Evolutionary conservation across 2,329 filamentous ascomycete genomes (phyloP).

Genomic region (Colletotrichum gloeosporioides): DNA sequence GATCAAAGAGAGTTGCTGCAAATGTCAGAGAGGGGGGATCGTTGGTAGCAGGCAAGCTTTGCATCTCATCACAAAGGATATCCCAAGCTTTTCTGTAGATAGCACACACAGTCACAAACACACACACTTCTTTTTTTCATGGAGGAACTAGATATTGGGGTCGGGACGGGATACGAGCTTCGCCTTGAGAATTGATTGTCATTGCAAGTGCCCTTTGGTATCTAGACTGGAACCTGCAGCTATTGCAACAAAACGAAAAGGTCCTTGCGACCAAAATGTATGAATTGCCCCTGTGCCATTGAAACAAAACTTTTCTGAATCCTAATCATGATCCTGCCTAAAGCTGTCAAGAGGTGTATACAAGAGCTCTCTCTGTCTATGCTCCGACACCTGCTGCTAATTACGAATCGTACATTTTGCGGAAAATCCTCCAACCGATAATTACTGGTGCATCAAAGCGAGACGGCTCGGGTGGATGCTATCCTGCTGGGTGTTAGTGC

Average conservation of each 20-base stretch:
- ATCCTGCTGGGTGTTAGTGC: slow-evolving; percentile 30
- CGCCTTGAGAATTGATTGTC: slow-evolving; percentile 19
- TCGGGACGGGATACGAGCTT: slow-evolving; percentile 8
- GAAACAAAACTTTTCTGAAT: not conserved
- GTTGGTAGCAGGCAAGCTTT: slow-evolving; percentile 20
- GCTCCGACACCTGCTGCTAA: not conserved
- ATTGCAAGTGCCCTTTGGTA: slow-evolving; percentile 10
- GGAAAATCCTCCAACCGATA: not conserved
- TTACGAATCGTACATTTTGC: not conserved
- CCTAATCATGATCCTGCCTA: not conserved
- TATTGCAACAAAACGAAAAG: not conserved
- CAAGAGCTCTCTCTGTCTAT: not conserved
- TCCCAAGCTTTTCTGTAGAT: slow-evolving; percentile 32
- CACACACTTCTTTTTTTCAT: not conserved
- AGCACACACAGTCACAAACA: slow-evolving; percentile 22
- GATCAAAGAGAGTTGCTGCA: not conserved
- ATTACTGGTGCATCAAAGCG: slow-evolving; percentile 30
- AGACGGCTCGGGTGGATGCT: slow-evolving; percentile 60
- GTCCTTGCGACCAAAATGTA: not conserved
- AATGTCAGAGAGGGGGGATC: not conserved
- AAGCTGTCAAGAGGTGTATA: not conserved
- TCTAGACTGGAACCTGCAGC: not conserved
- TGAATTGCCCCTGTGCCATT: not conserved
- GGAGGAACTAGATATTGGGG: slow-evolving; percentile 14
- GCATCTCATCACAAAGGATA: slow-evolving; percentile 29